Evolutionary conservation across 2,329 filamentous ascomycete species (phyloP).

Genomic region (Lecanicillium sp.): DNA sequence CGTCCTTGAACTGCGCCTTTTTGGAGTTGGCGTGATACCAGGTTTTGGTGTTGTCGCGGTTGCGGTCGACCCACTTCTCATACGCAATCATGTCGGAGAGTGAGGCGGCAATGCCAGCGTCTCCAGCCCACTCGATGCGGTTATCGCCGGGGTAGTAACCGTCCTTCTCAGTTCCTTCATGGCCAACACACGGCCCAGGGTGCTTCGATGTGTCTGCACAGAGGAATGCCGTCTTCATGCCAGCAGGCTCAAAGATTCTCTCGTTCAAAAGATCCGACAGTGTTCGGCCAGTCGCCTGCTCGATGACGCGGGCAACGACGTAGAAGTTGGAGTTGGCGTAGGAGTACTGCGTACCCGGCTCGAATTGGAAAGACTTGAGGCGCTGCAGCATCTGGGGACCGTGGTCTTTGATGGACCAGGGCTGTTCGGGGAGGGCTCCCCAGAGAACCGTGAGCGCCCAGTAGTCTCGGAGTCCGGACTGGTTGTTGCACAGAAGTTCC

Average conservation of each 20-base stretch:
- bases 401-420: constrained; percentile 31
- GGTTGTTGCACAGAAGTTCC: constrained; percentile 33
- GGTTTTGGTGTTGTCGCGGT: constrained; percentile 25
- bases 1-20: constrained; percentile 26
- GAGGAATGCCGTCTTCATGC: constrained; percentile 35
- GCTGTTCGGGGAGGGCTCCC: constrained; percentile 34
- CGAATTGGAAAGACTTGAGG: constrained; percentile 34
- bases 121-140: constrained; percentile 39
- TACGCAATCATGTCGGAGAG: constrained; percentile 41
- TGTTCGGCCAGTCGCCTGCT: constrained; percentile 29
- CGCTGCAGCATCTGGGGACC: constrained; percentile 24
- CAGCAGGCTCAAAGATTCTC: constrained; percentile 33
- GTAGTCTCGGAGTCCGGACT: constrained; percentile 39
- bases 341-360: constrained; percentile 35
- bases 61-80: constrained; percentile 33
- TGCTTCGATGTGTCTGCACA: constrained; percentile 30
- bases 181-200: constrained; percentile 37
- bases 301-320: constrained; percentile 31
- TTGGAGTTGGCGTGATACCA: constrained; percentile 23
- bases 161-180: constrained; percentile 33
- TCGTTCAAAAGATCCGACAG: constrained; percentile 31
- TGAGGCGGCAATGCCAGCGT: constrained; percentile 38
- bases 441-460: constrained; percentile 38
- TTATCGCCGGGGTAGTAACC: constrained; percentile 33
- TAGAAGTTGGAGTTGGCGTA: constrained; percentile 41